Base-by-base conservation (phyloP, 1,139 yeast species). In the Debaryomyces subglobosus region DNA sequence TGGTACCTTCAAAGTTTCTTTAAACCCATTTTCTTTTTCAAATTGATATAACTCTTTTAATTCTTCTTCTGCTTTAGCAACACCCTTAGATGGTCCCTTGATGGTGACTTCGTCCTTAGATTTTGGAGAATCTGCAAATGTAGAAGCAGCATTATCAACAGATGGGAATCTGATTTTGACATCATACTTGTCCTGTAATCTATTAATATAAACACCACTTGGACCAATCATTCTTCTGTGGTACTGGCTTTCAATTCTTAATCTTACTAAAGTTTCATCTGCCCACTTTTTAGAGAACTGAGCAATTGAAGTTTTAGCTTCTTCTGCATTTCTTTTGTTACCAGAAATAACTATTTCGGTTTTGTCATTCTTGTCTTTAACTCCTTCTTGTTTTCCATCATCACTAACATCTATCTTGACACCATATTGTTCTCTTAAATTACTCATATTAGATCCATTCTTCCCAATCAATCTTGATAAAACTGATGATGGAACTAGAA, bases 11-110 rank as follows among this genome's bases (percentile, higher is more conserved):
- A 94, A 63, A 18, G 73, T 69, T 58, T 83, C 79, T 52, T 81
- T 78, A 69, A 83, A 82, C 24, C 96, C 94, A 63, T 92, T 90
- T 59, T 89, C 97, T 63, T 82, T 85, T 68, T 92, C 98, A 67
- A 86, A 95, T 59, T 87, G 87, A 58, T 89, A 78, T 56, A 95
- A 78, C 52, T 91, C 97, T 60, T 80, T 77, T 63, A 95, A 74
- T 74, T 95, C 99, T 56, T 86, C 94, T 65, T 84, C 84, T 39
- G 96, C 96, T 64, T 87, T 86, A 27, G 83, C 79, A 41, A 89
- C 98, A 56, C 92, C 94, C 68, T 85, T 86, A 18, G 97, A 89
- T 46, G 98, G 96, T 46, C 99, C 99, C 61, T 85, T 85, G 53
- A 95, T 80, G 32, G 84, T 77, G 48, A 94, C 90, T 58, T 86